phyloP scores from a whole-genome alignment of 116 monocot genomes.

The Iris pallida region DNA sequence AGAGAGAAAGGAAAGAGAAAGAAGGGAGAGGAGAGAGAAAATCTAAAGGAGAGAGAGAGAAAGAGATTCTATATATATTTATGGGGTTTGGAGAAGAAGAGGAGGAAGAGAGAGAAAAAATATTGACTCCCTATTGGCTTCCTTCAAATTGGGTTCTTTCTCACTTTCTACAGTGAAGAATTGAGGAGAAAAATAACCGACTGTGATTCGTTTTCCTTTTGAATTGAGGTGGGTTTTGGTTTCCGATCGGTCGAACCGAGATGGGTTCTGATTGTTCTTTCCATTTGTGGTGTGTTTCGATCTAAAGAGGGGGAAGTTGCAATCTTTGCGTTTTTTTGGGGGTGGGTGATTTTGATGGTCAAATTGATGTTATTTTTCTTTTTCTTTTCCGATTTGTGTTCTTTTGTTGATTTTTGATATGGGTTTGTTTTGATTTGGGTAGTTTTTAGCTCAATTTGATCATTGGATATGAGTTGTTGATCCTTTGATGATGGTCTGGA shows the following conservation, averaged over 20 bases:
- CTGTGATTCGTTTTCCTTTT: slow-evolving; percentile 6
- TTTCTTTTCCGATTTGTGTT: not conserved
- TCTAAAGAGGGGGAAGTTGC: too few relatives aligned
- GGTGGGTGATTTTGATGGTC: slow-evolving; percentile 1
- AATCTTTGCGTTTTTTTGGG: not conserved
- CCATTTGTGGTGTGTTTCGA: not conserved
- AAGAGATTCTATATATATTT: slow-evolving; percentile 8
- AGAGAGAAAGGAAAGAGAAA: slow-evolving; percentile 7
- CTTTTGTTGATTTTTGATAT: not conserved
- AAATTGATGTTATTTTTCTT: not conserved
- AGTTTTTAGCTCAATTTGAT: slow-evolving; percentile 1
- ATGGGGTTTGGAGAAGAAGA: slow-evolving; percentile 23
- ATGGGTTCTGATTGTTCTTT: slow-evolving; percentile 7
- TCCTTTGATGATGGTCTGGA: not conserved
- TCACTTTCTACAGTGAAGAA: not conserved
- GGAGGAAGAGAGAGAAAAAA: slow-evolving; percentile 5
- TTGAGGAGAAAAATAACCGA: not conserved
- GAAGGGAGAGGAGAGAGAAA: slow-evolving; percentile 2
- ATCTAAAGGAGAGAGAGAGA: not conserved
- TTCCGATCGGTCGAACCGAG: not conserved
- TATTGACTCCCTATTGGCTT: slow-evolving; percentile 5
- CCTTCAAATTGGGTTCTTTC: not conserved
- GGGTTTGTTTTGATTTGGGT: slow-evolving; percentile 4
- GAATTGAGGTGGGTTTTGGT: slow-evolving; percentile 15
- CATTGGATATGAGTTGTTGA: slow-evolving; percentile 4